Evolutionary conservation across 176 grass and related monocot genomes (phyloP), one percentile per base, ranked within the genome.

Genomic region (Musa itinerans): DNA sequence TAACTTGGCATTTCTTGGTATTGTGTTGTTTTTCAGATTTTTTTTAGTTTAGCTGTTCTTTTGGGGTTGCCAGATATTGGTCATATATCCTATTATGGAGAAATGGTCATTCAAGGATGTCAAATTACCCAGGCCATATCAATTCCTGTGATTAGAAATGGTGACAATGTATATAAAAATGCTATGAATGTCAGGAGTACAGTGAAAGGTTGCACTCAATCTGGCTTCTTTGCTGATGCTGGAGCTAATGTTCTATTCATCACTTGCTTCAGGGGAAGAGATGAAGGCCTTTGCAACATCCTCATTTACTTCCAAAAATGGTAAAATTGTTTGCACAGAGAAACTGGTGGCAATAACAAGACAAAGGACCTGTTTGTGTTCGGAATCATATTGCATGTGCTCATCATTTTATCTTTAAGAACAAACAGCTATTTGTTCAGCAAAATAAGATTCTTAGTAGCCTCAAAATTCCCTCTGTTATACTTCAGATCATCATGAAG

Each of bases 231-330:
- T 89, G 83, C 95, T 82, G 88, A 93, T 81, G 86, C 86, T 76
- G 95, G 95, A 53, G 95, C 90, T 59, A 90, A 98, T 89, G 86
- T 87, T 85, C 76, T 98, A 51, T 98, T 93, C 72, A 87, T 98
- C 72, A 15, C 90, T 98, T 80, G 88, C 95, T 74, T 93, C 95
- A 53, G 89, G 86, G 75, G 88, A 98, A 78, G 95, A 98, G 76
- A 98, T 98, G 95, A 76, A 82, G 64, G 82, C 84, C 0, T 93
- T 98, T 93, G 90, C 77, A 83, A 84, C 14, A 54, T 89, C 25
- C 80, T 67, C 95, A 86, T 80, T 84, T 87, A 76, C 81, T 93
- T 91, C 88, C 90, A 59, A 98, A 98, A 85, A 93, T 98, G 95
- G 95, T 98, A 83, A 54, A 12, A 70, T 11, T 70, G 19, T n/a